Conservation (phyloP, 108 stramenopile species). For the Nannochloropsis oceanica region DNA sequence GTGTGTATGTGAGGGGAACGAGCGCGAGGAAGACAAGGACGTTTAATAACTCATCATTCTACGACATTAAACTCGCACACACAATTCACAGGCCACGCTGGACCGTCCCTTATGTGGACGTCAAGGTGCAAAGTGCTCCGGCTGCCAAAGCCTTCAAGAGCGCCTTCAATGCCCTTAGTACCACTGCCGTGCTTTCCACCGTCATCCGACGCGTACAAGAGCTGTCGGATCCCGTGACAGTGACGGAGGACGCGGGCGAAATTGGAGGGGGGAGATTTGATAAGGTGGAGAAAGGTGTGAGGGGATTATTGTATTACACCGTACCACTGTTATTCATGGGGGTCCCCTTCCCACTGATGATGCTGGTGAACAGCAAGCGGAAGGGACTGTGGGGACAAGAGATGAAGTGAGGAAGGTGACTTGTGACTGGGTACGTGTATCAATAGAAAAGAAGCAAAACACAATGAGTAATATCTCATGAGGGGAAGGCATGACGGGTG, state of each 20-base stretch:
- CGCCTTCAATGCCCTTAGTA: neutral
- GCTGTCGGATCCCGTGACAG: neutral
- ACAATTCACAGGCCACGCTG: neutral
- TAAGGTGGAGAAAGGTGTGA: neutral
- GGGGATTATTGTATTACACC: neutral
- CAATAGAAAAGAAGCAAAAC: neutral
- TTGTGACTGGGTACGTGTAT: neutral
- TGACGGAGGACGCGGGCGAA: neutral
- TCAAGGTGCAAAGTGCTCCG: neutral
- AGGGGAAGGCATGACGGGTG: too few species aligned
- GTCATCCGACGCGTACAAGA: neutral
- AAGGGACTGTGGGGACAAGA: neutral
- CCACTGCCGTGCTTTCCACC: neutral
- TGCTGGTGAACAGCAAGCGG: neutral
- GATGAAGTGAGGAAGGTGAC: neutral
- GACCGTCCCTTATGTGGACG: neutral
- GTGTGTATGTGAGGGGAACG: too few species aligned
- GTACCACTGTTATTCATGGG: neutral
- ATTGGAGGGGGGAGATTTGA: neutral
- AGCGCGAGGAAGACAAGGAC: too few species aligned
- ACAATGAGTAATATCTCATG: too few species aligned
- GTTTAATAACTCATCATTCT: neutral
- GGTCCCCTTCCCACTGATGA: neutral
- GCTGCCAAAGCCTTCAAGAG: neutral
- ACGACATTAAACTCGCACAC: neutral